These are phyloP conservation scores for Pseudogymnoascus destructans DNA, from an alignment of 2,329 filamentous ascomycete genomes.

Conservation along the genomic window DNA sequence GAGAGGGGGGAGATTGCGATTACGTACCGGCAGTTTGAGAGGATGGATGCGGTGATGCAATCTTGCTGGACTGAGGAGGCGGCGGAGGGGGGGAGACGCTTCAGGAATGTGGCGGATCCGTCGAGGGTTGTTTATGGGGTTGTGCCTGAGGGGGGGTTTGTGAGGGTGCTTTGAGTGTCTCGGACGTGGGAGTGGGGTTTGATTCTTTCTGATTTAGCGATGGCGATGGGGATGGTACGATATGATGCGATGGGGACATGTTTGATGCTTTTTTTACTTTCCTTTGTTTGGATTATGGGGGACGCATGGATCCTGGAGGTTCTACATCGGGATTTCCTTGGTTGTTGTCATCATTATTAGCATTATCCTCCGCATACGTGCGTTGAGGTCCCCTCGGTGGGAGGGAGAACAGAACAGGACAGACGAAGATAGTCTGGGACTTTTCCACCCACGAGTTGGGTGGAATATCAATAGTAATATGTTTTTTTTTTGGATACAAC, in stretches of 20 bases:
- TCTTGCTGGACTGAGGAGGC: not conserved
- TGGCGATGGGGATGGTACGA: not conserved
- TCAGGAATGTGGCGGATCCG: not conserved
- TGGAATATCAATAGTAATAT: not conserved
- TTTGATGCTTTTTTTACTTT: not conserved
- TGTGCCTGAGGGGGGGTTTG: not conserved
- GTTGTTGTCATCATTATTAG: not conserved
- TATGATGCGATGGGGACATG: not conserved
- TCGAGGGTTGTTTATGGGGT: not conserved
- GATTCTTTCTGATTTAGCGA: not conserved
- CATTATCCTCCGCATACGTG: not conserved
- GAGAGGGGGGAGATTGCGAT: not conserved
- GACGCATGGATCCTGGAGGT: not conserved
- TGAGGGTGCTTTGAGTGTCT: not conserved
- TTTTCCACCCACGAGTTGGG: not conserved
- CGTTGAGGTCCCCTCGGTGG: not conserved
- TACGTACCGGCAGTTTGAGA: not conserved
- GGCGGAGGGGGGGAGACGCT: not conserved
- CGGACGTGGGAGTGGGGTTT: too few species aligned
- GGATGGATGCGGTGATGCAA: not conserved
- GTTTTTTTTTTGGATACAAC: not conserved
- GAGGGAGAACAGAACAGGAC: not conserved
- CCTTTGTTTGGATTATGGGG: not conserved
- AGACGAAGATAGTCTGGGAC: not conserved
- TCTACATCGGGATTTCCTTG: not conserved